Evolutionary conservation across 2,329 filamentous ascomycete species (phyloP).

Genomic region (Diaporthe vaccinii): DNA sequence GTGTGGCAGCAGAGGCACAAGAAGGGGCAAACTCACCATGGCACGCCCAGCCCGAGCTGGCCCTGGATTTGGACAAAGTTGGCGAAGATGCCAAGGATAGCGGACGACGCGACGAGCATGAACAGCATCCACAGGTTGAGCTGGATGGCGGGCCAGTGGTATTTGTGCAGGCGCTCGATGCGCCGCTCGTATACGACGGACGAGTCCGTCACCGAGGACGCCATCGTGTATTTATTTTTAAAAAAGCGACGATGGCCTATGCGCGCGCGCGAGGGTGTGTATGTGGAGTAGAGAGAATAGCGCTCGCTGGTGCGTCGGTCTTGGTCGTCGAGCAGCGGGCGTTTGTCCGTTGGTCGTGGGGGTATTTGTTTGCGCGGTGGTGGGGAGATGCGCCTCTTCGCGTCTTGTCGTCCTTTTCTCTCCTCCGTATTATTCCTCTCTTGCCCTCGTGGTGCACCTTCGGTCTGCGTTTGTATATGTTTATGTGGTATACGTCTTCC

Average conservation of each 20-base stretch:
- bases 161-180: constrained; percentile 65
- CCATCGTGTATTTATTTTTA: constrained; percentile 47
- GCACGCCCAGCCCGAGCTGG: constrained; percentile 66
- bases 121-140: constrained; percentile 77
- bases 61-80: constrained; percentile 72
- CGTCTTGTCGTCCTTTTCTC: not conserved
- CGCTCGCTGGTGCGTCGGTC: not conserved
- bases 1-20: not conserved
- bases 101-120: constrained; percentile 71
- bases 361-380: not conserved
- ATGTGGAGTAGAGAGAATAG: not conserved
- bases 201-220: constrained; percentile 55
- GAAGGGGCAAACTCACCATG: constrained; percentile 65
- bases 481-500: not conserved
- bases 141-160: constrained; percentile 78
- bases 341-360: not conserved
- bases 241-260: too few species aligned
- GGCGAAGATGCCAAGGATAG: constrained; percentile 72
- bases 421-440: not conserved
- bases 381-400: not conserved
- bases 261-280: not conserved
- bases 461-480: not conserved
- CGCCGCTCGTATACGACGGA: constrained; percentile 61
- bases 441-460: not conserved
- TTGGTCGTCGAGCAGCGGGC: not conserved